These are phyloP conservation scores for Suillus tomentosus DNA, from an alignment of 768 basidiomycete species.

Conservation along the genomic window DNA sequence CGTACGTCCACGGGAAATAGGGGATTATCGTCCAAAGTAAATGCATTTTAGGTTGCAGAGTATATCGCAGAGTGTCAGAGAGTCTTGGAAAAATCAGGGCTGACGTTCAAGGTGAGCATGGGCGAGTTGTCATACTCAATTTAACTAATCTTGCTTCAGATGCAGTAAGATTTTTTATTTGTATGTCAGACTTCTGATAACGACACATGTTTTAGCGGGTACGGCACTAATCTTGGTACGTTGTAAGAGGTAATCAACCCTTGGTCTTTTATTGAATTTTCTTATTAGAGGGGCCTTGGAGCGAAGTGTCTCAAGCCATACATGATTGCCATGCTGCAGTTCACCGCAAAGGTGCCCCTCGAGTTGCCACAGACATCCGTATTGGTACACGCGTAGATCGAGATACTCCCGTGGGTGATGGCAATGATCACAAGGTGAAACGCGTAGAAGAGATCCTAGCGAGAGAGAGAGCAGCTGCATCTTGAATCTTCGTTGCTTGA, in stretches of 20 bases:
- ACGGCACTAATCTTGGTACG: constrained; percentile 86
- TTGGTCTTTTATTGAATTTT: constrained; percentile 8
- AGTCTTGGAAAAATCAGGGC: constrained; percentile 79
- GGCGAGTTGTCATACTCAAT: constrained; percentile 4
- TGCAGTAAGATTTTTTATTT: constrained; percentile 36
- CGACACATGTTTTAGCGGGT: constrained; percentile 55
- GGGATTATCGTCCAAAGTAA: constrained; percentile 17
- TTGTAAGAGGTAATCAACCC: constrained; percentile 6
- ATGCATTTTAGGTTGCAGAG: constrained; percentile 58
- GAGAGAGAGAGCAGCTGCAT: constrained; percentile 22
- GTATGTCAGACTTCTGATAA: constrained; percentile 37
- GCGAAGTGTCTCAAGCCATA: constrained; percentile 80
- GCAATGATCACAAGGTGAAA: constrained; percentile 77
- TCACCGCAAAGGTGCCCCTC: constrained; percentile 71
- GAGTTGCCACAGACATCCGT: constrained; percentile 90
- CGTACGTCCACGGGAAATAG: constrained; percentile 39
- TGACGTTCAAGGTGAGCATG: constrained; percentile 72
- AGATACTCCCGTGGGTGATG: constrained; percentile 59
- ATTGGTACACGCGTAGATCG: constrained; percentile 89
- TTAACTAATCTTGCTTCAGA: constrained; percentile 22
- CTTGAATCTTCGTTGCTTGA: constrained; percentile 7
- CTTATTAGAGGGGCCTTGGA: constrained; percentile 77
- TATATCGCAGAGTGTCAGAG: constrained; percentile 82
- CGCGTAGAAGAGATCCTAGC: constrained; percentile 81
- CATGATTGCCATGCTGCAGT: constrained; percentile 90